Evolutionary conservation across 2,329 filamentous ascomycete genomes (phyloP), one percentile per base, ranked within the genome.

Genomic region (Dothistroma septosporum): DNA sequence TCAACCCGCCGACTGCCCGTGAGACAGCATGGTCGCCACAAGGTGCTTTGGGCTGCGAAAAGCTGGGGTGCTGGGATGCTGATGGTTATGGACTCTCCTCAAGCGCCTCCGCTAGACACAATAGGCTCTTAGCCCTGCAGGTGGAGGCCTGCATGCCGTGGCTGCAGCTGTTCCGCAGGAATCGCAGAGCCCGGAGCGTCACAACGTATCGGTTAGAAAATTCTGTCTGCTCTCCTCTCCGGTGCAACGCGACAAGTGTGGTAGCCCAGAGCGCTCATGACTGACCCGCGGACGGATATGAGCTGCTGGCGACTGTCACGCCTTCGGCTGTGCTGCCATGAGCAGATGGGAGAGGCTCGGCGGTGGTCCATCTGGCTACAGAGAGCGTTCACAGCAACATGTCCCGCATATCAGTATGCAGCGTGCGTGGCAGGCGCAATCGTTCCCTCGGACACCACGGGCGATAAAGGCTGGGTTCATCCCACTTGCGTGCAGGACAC

Each of bases 121-220:
- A 57, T 58, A 58, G 59, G 55, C 44, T 49, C 37, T 35, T 55
- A 53, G 55, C 37, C 59, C 50, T 62, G 60, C 60, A 57, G 41
- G 46, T 50, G 59, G 53, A 57, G 53, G 54, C 33, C 32, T 55
- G 53, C 54, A 47, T 35, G 53, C 53, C 46, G 55, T 50, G 44
- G 44, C 11, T 46, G 56, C 22, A 44, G 32, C 35, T 41, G n/a
- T 53, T 21, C 55, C 35, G 47, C 46, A 46, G 55, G 24, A 54
- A 47, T 55, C 60, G 55, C 52, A 57, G 53, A 57, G 21, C 44
- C 44, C 55, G 55, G 47, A 50, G 55, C 55, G 21, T 57, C 44
- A 57, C 55, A 35, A 33, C 55, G 47, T 35, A 48, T 58, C 47
- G 47, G 31, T 53, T 58, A 58, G 35, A 32, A 32, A 50, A 28